These are phyloP conservation scores for Sporothrix luriei DNA, from an alignment of 2,329 filamentous ascomycete genomes.

Conservation along the genomic window DNA sequence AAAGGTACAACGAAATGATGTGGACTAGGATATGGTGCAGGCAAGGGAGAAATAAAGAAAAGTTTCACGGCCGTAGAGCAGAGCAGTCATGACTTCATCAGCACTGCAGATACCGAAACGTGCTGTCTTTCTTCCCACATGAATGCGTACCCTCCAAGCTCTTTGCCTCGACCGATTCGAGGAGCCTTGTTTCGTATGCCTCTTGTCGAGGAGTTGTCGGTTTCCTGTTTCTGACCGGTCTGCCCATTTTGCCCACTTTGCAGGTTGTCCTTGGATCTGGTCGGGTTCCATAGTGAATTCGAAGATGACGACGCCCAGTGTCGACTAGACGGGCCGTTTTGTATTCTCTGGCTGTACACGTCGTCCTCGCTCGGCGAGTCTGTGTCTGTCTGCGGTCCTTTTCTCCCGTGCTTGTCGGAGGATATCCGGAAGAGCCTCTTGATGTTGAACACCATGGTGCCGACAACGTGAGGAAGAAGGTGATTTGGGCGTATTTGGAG, in stretches of 20 bases:
- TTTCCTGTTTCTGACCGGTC: background rate
- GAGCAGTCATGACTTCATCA: slow-evolving; percentile 4
- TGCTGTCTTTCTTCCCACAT: background rate
- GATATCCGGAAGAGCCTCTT: slow-evolving; percentile 33
- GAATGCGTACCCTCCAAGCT: slow-evolving; percentile 35
- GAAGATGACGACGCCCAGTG: background rate
- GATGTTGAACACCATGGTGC: slow-evolving; percentile 35
- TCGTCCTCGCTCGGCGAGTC: slow-evolving; percentile 32
- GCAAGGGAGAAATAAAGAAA: background rate
- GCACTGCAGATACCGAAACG: background rate
- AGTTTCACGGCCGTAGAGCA: background rate
- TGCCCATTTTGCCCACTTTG: background rate
- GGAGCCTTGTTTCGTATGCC: slow-evolving; percentile 31
- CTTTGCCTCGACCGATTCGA: slow-evolving; percentile 26
- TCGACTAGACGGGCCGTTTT: background rate
- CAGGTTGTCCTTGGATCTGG: background rate
- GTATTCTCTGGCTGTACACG: background rate
- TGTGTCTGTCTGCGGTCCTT: slow-evolving; percentile 26
- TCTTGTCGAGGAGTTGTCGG: slow-evolving; percentile 1
- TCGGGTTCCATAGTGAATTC: slow-evolving; percentile 8
- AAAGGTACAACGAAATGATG: background rate
- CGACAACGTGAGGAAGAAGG: background rate
- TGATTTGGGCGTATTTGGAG: background rate
- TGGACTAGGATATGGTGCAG: too few relatives aligned
- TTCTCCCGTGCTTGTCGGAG: slow-evolving; percentile 29